phyloP scores from a whole-genome alignment of 768 basidiomycete species.

The Sporobolomyces phaffii region DNA sequence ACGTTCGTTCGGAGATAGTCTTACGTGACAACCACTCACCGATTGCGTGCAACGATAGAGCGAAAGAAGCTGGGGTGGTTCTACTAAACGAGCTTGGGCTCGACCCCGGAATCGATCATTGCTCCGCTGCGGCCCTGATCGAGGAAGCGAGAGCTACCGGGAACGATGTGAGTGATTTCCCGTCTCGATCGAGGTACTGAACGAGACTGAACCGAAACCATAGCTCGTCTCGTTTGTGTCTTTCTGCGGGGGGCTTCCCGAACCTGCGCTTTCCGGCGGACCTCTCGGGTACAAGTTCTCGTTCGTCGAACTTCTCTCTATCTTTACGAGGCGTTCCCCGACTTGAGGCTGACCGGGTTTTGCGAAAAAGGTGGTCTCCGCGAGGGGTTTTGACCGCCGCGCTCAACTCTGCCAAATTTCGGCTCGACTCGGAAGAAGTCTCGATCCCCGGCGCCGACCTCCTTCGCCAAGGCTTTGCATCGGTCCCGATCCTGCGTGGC shows the following conservation, averaged over 20 bases:
- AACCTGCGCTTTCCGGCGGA: slow-evolving; percentile 55
- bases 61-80: slow-evolving; percentile 59
- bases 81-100: slow-evolving; percentile 73
- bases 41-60: slow-evolving; percentile 48
- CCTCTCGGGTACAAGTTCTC: slow-evolving; percentile 38
- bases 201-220: background rate
- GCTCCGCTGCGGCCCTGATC: slow-evolving; percentile 71
- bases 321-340: background rate
- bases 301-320: background rate
- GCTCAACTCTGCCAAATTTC: slow-evolving; percentile 63
- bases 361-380: slow-evolving; percentile 65
- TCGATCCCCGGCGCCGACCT: slow-evolving; percentile 56
- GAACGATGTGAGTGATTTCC: slow-evolving; percentile 46
- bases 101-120: slow-evolving; percentile 84
- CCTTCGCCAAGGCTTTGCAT: slow-evolving; percentile 57
- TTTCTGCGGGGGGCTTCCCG: slow-evolving; percentile 88
- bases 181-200: background rate
- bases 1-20: no score
- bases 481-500: slow-evolving; percentile 61
- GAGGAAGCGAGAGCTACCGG: slow-evolving; percentile 52
- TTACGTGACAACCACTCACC: no score
- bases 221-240: slow-evolving; percentile 67
- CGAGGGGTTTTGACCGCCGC: slow-evolving; percentile 77
- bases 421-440: slow-evolving; percentile 55
- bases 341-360: slow-evolving; percentile 45